These are phyloP conservation scores for Lipomyces yamadae DNA, from an alignment of 805 yeast species.

Conservation along the genomic window DNA sequence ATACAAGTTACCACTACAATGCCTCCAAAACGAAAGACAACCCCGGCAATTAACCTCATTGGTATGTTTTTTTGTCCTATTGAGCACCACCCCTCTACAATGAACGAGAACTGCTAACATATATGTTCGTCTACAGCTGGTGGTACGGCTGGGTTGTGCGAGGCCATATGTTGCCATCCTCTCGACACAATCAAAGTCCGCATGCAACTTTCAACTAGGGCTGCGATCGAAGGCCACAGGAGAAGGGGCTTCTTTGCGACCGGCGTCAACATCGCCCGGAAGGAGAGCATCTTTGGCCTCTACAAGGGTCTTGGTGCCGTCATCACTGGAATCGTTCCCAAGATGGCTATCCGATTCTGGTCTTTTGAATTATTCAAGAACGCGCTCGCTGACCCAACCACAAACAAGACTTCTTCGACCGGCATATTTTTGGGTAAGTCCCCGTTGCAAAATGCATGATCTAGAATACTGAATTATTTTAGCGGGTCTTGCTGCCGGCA, in stretches of 20 bases:
- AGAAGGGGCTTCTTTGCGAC: slow-evolving; percentile 87
- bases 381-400: slow-evolving; percentile 52
- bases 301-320: slow-evolving; percentile 98
- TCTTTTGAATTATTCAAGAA: slow-evolving; percentile 89
- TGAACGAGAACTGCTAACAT: slow-evolving; percentile 40
- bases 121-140: slow-evolving; percentile 59
- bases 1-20: neutral
- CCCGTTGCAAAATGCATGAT: neutral
- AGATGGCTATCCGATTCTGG: slow-evolving; percentile 96
- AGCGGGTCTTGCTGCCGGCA: slow-evolving; percentile 97
- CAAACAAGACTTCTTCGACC: slow-evolving; percentile 61
- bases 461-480: neutral
- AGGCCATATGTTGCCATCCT: slow-evolving; percentile 98
- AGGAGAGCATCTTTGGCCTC: slow-evolving; percentile 83
- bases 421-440: slow-evolving; percentile 61
- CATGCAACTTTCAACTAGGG: slow-evolving; percentile 85
- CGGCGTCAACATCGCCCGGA: slow-evolving; percentile 73
- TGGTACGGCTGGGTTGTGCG: slow-evolving; percentile 95
- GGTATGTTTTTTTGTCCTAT: neutral
- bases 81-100: too few species aligned
- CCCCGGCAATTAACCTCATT: slow-evolving; percentile 40
- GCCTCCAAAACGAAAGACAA: slow-evolving; percentile 35
- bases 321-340: slow-evolving; percentile 95
- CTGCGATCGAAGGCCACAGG: slow-evolving; percentile 52
- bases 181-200: slow-evolving; percentile 95